These are phyloP conservation scores for Cicer arietinum DNA, from an alignment of 306 rosid genomes.

Conservation along the genomic window DNA sequence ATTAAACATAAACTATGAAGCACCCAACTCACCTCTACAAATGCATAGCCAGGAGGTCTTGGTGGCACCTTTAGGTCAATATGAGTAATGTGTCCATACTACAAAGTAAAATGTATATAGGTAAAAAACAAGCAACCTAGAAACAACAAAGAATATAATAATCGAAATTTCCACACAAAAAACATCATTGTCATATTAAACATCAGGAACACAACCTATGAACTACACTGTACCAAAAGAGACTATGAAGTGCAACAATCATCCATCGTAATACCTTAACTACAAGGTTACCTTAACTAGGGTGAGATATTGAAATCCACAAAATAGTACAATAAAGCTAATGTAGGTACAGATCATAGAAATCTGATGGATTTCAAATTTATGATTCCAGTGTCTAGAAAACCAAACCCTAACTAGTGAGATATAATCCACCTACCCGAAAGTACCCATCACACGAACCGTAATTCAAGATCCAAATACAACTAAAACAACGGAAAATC, in stretches of 20 bases:
- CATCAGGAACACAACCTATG: conserved; percentile 2
- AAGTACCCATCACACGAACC: not conserved
- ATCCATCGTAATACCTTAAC: conserved; percentile 13
- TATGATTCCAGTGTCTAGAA: not conserved
- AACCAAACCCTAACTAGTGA: not conserved
- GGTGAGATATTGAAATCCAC: conserved; percentile 11
- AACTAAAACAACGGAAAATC: not conserved
- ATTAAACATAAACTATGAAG: not conserved
- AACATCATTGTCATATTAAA: not conserved
- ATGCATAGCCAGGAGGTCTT: conserved; percentile 99
- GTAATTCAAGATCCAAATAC: not conserved
- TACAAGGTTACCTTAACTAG: conserved; percentile 6
- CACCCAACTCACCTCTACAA: conserved; percentile 80
- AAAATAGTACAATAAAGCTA: not conserved
- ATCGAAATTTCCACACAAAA: not conserved
- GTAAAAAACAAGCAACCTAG: conserved; percentile 12
- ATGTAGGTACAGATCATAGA: conserved; percentile 13
- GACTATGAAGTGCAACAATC: conserved; percentile 18
- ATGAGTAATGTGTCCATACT: conserved; percentile 93
- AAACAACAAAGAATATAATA: not conserved
- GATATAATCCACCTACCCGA: not conserved
- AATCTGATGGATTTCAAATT: conserved; percentile 6
- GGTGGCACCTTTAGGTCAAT: conserved; percentile 98
- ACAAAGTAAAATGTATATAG: conserved; percentile 29
- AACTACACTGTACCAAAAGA: conserved; percentile 4